Conservation (phyloP, 106 monocot genomes). For the Triglochin maritima region DNA sequence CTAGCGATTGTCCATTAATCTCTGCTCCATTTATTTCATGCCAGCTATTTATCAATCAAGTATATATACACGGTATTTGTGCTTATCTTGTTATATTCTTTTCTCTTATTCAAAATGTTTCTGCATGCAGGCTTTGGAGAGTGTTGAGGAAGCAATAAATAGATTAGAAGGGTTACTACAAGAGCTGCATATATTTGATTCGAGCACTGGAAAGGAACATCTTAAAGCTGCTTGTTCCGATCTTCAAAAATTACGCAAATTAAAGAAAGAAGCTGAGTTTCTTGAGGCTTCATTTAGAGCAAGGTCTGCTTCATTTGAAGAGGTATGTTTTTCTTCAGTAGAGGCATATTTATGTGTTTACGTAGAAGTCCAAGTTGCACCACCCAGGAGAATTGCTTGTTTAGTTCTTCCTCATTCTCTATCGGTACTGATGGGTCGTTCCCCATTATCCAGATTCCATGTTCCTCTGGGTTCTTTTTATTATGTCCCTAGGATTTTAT, state of each 20-base stretch:
- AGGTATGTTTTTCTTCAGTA: slow-evolving; percentile 25
- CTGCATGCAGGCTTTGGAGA: slow-evolving; percentile 71
- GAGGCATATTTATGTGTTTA: too few species aligned
- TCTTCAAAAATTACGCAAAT: slow-evolving; percentile 85
- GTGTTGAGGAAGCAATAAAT: slow-evolving; percentile 87
- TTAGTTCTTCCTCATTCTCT: too few species aligned
- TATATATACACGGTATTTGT: neutral
- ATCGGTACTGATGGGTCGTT: too few species aligned
- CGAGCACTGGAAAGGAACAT: slow-evolving; percentile 72
- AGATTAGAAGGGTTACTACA: slow-evolving; percentile 80
- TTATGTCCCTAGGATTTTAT: too few species aligned
- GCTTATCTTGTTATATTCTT: neutral
- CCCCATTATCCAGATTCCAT: too few species aligned
- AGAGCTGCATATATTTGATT: slow-evolving; percentile 83
- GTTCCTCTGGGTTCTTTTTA: too few species aligned
- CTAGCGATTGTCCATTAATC: neutral
- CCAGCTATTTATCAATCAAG: neutral
- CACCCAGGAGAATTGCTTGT: too few species aligned
- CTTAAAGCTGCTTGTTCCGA: slow-evolving; percentile 96
- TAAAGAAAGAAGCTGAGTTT: slow-evolving; percentile 99
- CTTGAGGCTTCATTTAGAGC: slow-evolving; percentile 96
- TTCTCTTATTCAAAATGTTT: neutral
- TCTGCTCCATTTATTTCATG: neutral
- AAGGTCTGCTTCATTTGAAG: slow-evolving; percentile 57
- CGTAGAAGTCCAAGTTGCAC: too few species aligned